Conservation (phyloP, 1,284 basidiomycete species). For the Kwoniella shivajii region DNA sequence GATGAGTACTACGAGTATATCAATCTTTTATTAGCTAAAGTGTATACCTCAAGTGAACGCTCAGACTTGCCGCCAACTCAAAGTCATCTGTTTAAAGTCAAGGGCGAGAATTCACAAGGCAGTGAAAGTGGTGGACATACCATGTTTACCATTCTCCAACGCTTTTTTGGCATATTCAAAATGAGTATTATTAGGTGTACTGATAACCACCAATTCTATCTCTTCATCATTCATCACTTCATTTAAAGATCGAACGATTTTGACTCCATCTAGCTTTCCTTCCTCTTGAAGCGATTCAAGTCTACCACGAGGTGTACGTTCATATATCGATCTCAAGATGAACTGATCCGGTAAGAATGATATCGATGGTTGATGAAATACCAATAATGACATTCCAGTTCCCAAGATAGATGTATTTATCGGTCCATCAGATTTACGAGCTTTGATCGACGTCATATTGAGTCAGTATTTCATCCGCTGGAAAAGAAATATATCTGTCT, state of each 20-base stretch:
- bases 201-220: conserved; percentile 62
- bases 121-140: conserved; percentile 59
- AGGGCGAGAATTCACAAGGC: background rate
- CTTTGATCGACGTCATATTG: background rate
- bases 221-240: conserved; percentile 51
- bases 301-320: conserved; percentile 38
- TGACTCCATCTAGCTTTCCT: conserved; percentile 35
- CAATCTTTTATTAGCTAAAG: background rate
- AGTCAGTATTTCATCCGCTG: background rate
- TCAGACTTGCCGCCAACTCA: background rate
- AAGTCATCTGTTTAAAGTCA: background rate
- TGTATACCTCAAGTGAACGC: no score
- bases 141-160: conserved; percentile 75
- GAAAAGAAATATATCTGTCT: background rate
- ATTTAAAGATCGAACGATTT: conserved; percentile 50
- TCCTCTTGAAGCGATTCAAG: conserved; percentile 6
- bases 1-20: conserved; percentile 59
- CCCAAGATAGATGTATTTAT: conserved; percentile 73
- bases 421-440: conserved; percentile 42
- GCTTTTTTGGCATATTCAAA: conserved; percentile 61
- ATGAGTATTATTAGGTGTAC: conserved; percentile 79
- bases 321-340: conserved; percentile 66
- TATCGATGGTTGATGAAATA: conserved; percentile 78
- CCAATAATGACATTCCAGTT: conserved; percentile 71
- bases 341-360: conserved; percentile 73